Evolutionary conservation across 768 basidiomycete genomes (phyloP).

Genomic region (Mrakia gelida): DNA sequence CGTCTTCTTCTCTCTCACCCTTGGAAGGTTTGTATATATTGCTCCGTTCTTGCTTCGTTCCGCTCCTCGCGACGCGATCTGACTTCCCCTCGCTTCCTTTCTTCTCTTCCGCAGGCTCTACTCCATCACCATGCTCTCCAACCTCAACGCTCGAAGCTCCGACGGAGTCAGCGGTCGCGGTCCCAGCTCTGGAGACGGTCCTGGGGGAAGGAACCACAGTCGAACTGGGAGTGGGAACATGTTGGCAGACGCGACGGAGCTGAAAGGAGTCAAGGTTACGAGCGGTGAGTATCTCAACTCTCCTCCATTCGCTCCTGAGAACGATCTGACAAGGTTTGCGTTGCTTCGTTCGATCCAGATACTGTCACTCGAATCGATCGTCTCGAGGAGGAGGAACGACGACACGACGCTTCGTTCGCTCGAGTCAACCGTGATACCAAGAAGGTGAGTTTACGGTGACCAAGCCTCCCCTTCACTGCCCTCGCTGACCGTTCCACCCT

Average conservation of each 20-base stretch:
- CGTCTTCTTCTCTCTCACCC: conserved; percentile 1
- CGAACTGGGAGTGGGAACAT: background rate
- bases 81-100: background rate
- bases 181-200: background rate
- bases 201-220: background rate
- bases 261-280: background rate
- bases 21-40: background rate
- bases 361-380: background rate
- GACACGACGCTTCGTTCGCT: background rate
- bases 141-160: conserved; percentile 2
- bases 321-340: background rate
- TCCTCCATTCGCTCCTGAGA: background rate
- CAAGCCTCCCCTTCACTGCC: too few species aligned
- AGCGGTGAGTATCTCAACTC: background rate
- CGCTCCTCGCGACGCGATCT: background rate
- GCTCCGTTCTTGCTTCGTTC: background rate
- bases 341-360: background rate
- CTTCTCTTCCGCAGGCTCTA: background rate
- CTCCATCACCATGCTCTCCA: background rate
- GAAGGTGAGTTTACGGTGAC: too few species aligned
- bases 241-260: background rate
- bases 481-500: background rate
- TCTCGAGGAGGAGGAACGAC: background rate
- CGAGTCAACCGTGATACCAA: background rate
- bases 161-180: background rate